Base-by-base conservation (phyloP, 352 stramenopile genomes). In the Phytophthora sojae region DNA sequence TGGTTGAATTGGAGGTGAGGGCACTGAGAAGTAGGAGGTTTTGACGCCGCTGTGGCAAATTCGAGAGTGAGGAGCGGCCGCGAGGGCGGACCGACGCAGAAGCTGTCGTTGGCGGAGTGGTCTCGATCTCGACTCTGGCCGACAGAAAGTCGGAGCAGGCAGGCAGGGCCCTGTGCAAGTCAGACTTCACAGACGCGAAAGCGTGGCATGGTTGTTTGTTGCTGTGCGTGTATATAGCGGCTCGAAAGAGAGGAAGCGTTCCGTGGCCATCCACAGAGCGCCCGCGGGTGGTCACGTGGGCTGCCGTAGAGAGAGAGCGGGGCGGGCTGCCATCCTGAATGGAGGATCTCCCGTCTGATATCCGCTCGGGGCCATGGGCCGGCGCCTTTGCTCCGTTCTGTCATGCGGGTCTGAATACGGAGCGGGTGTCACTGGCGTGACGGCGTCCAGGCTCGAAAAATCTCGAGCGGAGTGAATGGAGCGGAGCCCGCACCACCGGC, bases 1-100 rank as follows among this genome's bases (percentile, higher is more conserved):
- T 64, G n/a, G 30, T 60, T 14, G 12, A 15, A 35, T 21, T 49
- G 52, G 45, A 19, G 42, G 47, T 42, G 35, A 17, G 14, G 42
- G 53, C 66, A 67, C 54, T 71, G 23, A 67, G 17, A 57, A 6
- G 45, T 30, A 42, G 42, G 30, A 3, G 35, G 54, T 4, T 39
- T 73, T 50, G 54, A 73, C 65, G 37, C 35, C 52, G 42, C 14
- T 49, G 42, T 49, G 42, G 42, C 17, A 49, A 49, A 49, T 49
- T 49, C 15, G 42, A 21, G 42, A 49, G 42, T 49, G 42, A 12
- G 17, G 15, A 49, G 14, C 14, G 12, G 35, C 12, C 32, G 21
- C 39, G 15, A 52, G 17, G 45, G n/a, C 45, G 45, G 45, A 52
- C 45, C 45, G 45, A 52, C 12, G n/a, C 7, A 32, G 29, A 32